A percentile compares a stretch with the other conserved stretches of the same genome.
phyloP scores from a whole-genome alignment of 192 early-diverging fungal species.

The Linnemannia hyalina region DNA sequence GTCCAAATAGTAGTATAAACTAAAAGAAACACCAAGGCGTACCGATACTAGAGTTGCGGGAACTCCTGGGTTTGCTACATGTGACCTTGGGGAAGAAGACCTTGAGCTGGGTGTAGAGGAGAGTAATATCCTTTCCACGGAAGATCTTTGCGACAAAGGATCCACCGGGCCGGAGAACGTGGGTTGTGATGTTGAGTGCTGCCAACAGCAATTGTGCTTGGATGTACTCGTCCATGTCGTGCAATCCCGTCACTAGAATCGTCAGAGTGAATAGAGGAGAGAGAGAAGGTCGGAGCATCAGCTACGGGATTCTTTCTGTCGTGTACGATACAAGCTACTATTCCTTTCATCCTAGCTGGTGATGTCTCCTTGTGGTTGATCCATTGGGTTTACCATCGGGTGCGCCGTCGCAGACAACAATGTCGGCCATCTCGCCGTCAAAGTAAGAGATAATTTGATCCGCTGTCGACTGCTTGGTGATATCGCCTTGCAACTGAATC shows the following conservation, averaged over 20 bases:
- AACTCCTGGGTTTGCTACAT: conserved; percentile 93
- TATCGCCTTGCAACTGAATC: conserved; percentile 97
- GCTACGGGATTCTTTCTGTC: background rate
- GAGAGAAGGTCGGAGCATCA: background rate
- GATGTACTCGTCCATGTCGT: conserved; percentile 99
- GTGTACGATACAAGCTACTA: background rate
- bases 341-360: background rate
- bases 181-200: conserved; percentile 96
- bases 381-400: conserved; percentile 78
- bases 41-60: conserved; percentile 90
- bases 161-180: conserved; percentile 90
- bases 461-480: conserved; percentile 94
- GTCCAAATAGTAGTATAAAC: background rate
- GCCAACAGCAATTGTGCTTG: conserved; percentile 97
- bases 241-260: conserved; percentile 87
- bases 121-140: conserved; percentile 92
- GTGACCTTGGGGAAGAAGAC: conserved; percentile 93
- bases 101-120: conserved; percentile 93
- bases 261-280: background rate
- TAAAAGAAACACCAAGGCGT: background rate
- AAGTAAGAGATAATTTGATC: conserved; percentile 92
- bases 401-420: conserved; percentile 97
- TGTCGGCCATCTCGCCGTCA: conserved; percentile 88
- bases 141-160: conserved; percentile 99
- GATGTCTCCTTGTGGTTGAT: no score